These are phyloP conservation scores for Colletotrichum tofieldiae DNA, from an alignment of 2,329 filamentous ascomycete genomes.

Conservation along the genomic window DNA sequence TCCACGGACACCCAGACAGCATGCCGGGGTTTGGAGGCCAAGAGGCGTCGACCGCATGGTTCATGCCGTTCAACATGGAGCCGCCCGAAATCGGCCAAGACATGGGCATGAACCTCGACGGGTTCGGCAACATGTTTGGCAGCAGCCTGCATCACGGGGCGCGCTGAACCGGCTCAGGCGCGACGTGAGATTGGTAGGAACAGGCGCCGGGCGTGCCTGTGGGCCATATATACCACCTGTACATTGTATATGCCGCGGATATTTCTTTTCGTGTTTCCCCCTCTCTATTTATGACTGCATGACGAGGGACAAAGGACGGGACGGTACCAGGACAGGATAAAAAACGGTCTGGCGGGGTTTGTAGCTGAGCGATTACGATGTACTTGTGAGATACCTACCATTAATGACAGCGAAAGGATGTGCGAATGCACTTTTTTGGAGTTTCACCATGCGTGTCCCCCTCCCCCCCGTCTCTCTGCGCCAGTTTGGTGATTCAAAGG, in stretches of 20 bases:
- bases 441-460: neutral
- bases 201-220: conserved; percentile 12
- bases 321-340: conserved; percentile 12
- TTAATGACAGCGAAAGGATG: conserved; percentile 15
- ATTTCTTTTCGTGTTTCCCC: neutral
- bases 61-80: conserved; percentile 93
- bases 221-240: conserved; percentile 15
- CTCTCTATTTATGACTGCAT: conserved; percentile 23
- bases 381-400: conserved; percentile 35
- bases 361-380: conserved; percentile 30
- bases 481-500: neutral
- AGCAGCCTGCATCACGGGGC: conserved; percentile 49
- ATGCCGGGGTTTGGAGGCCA: conserved; percentile 48
- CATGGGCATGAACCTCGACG: conserved; percentile 61
- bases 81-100: conserved; percentile 75
- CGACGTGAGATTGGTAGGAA: neutral
- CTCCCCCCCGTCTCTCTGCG: neutral
- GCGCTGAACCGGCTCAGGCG: conserved; percentile 6
- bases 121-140: conserved; percentile 66
- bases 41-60: conserved; percentile 82
- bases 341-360: conserved; percentile 8
- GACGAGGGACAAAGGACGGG: conserved; percentile 10
- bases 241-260: conserved; percentile 20
- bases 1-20: conserved; percentile 45
- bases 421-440: neutral